Conservation (phyloP, 2,329 filamentous ascomycete genomes). For the Cladosporium sp. region DNA sequence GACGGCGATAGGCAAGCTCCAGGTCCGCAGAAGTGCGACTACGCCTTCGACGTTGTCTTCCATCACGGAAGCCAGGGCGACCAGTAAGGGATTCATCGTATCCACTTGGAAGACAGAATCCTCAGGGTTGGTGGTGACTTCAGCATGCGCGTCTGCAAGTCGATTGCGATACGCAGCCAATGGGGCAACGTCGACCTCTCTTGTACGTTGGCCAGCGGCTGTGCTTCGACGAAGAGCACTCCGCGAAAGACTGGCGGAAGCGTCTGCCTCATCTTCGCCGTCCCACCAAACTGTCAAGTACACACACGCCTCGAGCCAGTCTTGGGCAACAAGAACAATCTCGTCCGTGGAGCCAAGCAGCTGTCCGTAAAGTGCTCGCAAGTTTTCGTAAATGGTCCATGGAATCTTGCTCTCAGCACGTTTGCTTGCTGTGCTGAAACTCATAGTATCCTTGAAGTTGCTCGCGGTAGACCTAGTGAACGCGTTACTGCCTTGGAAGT, state of each 20-base stretch:
- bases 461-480: slow-evolving; percentile 32
- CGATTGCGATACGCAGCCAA: slow-evolving; percentile 72
- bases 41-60: slow-evolving; percentile 79
- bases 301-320: slow-evolving; percentile 89
- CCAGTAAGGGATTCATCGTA: slow-evolving; percentile 71
- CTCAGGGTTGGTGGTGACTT: slow-evolving; percentile 62
- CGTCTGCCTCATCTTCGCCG: slow-evolving; percentile 62
- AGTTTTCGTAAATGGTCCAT: slow-evolving; percentile 84
- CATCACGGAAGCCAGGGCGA: slow-evolving; percentile 77
- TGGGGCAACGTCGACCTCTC: slow-evolving; percentile 53
- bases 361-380: slow-evolving; percentile 78
- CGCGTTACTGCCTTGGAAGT: slow-evolving; percentile 35
- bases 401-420: slow-evolving; percentile 85
- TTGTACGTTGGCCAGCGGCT: slow-evolving; percentile 39
- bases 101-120: slow-evolving; percentile 72
- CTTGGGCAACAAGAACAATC: slow-evolving; percentile 74
- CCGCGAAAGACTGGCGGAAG: slow-evolving; percentile 46
- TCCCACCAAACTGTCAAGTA: slow-evolving; percentile 91
- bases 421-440: slow-evolving; percentile 65
- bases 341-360: slow-evolving; percentile 73
- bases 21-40: slow-evolving; percentile 70
- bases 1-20: slow-evolving; percentile 77
- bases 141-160: slow-evolving; percentile 68
- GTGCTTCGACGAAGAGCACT: slow-evolving; percentile 40
- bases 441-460: slow-evolving; percentile 41